Evolutionary conservation across 352 stramenopile genomes (phyloP).

Genomic region (Thalassiosira ordinaria): DNA sequence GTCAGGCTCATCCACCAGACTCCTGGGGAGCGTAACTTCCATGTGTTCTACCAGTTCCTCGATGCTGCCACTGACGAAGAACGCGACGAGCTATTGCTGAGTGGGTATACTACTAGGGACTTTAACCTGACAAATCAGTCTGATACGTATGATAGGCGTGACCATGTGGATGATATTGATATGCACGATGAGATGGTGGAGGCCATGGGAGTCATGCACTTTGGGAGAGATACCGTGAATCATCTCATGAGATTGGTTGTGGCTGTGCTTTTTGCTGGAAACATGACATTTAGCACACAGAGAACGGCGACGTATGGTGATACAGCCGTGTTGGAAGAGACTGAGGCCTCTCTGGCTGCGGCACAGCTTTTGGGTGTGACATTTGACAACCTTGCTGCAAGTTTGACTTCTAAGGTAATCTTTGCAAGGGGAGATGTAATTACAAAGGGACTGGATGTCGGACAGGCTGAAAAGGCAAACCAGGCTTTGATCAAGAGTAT

Average conservation of each 20-base stretch:
- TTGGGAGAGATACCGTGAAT: conserved; percentile 35
- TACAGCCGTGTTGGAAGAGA: conserved; percentile 78
- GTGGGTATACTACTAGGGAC: conserved; percentile 73
- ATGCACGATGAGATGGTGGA: conserved; percentile 68
- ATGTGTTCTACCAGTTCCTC: conserved; percentile 95
- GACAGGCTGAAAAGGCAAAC: conserved; percentile 88
- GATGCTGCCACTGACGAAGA: conserved; percentile 86
- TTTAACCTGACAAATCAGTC: conserved; percentile 80
- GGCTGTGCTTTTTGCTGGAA: conserved; percentile 80
- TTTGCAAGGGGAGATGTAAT: conserved; percentile 91
- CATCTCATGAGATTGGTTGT: conserved; percentile 64
- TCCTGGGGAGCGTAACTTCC: conserved; percentile 96
- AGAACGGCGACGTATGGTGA: conserved; percentile 61
- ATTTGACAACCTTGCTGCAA: conserved; percentile 88
- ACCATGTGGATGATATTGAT: conserved; percentile 78
- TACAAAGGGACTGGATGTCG: conserved; percentile 87
- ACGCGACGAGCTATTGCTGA: conserved; percentile 83
- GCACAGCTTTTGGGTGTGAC: conserved; percentile 88
- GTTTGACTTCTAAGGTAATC: too few relatives aligned
- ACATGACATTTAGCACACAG: conserved; percentile 76
- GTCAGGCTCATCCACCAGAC: conserved; percentile 93
- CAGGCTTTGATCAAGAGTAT: conserved; percentile 94
- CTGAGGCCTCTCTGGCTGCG: conserved; percentile 36
- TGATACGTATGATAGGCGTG: conserved; percentile 80
- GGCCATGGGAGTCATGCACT: conserved; percentile 69